phyloP scores from a whole-genome alignment of 225 moss, liverwort and hornwort species.

The Polytrichum commune region DNA sequence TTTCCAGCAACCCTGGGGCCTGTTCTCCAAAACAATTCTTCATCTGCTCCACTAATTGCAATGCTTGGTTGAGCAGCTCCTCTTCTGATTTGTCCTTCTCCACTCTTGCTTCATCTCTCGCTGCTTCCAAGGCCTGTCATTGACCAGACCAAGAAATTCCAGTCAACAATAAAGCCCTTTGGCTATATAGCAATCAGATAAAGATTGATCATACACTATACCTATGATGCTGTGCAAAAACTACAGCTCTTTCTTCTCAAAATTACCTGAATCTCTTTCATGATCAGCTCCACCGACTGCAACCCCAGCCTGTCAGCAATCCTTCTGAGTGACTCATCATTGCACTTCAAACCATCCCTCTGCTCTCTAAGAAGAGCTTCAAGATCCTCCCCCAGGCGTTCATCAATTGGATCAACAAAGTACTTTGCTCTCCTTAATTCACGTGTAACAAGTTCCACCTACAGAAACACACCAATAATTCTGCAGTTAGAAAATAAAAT shows the following conservation, averaged over 20 bases:
- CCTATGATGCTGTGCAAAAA: not conserved
- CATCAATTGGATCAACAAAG: slow-evolving; percentile 46
- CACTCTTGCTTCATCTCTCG: slow-evolving; percentile 27
- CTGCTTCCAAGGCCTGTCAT: slow-evolving; percentile 33
- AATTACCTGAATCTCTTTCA: slow-evolving; percentile 28
- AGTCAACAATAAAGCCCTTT: not conserved
- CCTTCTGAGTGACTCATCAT: slow-evolving; percentile 37
- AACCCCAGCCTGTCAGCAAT: slow-evolving; percentile 47
- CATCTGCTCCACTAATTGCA: slow-evolving; percentile 46
- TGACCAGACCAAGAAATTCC: slow-evolving; percentile 21
- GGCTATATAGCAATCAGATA: not conserved
- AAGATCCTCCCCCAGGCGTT: slow-evolving; percentile 41
- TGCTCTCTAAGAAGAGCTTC: slow-evolving; percentile 47
- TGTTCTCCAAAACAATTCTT: slow-evolving; percentile 40
- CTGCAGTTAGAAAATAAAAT: not conserved
- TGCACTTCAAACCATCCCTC: slow-evolving; percentile 39
- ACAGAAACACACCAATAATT: not conserved
- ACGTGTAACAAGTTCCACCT: slow-evolving; percentile 64
- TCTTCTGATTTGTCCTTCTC: slow-evolving; percentile 44
- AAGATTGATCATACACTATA: not conserved
- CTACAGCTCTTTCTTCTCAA: not conserved
- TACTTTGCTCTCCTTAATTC: slow-evolving; percentile 62
- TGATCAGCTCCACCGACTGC: slow-evolving; percentile 35
- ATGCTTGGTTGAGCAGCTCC: slow-evolving; percentile 34
- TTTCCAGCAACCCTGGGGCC: slow-evolving; percentile 42